Conservation (phyloP, 495 filamentous ascomycete species). For the Wilcoxina mikolae region DNA sequence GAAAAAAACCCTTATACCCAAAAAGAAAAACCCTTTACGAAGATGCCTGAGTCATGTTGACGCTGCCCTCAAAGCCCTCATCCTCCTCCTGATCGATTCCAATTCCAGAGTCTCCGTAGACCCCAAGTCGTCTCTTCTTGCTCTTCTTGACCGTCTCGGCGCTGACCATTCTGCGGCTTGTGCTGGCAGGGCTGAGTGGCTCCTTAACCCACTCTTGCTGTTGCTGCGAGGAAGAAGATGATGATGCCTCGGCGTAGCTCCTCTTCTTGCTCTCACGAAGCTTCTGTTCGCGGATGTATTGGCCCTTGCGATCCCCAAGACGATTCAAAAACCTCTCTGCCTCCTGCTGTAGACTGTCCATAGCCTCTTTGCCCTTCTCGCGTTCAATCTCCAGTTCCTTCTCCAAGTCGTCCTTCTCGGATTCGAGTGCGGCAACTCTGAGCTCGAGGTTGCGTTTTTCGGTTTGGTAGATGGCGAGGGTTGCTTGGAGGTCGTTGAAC, state of each 20-base stretch:
- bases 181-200: conserved; percentile 1
- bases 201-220: not conserved
- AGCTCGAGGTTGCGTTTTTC: conserved; percentile 13
- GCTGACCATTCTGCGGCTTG: not conserved
- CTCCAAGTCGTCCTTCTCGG: conserved; percentile 5
- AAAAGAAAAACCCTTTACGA: not conserved
- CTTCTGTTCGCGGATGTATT: conserved; percentile 10
- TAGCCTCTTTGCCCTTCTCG: conserved; percentile 12
- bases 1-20: not conserved
- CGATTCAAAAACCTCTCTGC: conserved; percentile 12
- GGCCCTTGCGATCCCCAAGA: conserved; percentile 21
- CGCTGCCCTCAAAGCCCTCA: conserved; percentile 29
- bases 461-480: conserved; percentile 4
- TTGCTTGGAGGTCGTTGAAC: conserved; percentile 10
- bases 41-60: not conserved
- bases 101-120: conserved; percentile 3
- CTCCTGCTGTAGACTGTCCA: conserved; percentile 13
- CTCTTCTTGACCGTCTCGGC: not conserved
- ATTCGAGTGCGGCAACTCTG: conserved; percentile 8
- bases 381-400: conserved; percentile 15
- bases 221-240: not conserved
- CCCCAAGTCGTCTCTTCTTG: not conserved
- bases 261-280: conserved; percentile 8
- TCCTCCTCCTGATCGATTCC: conserved; percentile 21
- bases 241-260: not conserved